Conservation (phyloP, 768 basidiomycete genomes). For the Rhodosporidiobolus odoratus region DNA sequence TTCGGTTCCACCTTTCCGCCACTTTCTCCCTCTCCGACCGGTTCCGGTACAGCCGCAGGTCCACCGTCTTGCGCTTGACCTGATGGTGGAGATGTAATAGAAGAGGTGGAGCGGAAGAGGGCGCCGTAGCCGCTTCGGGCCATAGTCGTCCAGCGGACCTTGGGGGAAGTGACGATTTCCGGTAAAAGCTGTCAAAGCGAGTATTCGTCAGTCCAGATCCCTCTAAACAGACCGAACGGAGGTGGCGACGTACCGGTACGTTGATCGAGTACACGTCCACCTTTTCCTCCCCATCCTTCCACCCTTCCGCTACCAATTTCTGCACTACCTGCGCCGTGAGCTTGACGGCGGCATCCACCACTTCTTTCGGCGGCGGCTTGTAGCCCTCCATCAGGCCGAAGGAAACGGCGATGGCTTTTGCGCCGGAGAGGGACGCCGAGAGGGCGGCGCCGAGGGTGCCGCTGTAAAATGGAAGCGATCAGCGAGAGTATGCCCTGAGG, state of each 20-base stretch:
- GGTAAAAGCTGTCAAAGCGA: constrained; percentile 47
- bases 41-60: constrained; percentile 24
- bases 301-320: constrained; percentile 44
- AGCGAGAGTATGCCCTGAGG: not conserved
- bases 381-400: constrained; percentile 45
- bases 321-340: constrained; percentile 43
- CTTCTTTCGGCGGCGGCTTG: constrained; percentile 40
- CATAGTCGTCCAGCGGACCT: constrained; percentile 47
- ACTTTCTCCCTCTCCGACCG: not conserved
- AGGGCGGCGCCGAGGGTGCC: constrained; percentile 50
- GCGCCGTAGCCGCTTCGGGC: constrained; percentile 46
- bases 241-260: constrained; percentile 19
- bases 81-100: not conserved
- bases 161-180: constrained; percentile 39
- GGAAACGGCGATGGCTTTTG: constrained; percentile 46
- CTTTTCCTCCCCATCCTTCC: constrained; percentile 42
- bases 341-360: constrained; percentile 43
- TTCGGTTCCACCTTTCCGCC: not conserved
- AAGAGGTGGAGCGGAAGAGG: constrained; percentile 44
- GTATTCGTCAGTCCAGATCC: constrained; percentile 22
- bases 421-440: constrained; percentile 44
- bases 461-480: not conserved
- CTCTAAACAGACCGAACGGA: too few relatives aligned
- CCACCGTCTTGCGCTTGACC: constrained; percentile 7
- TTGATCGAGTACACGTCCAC: constrained; percentile 38